phyloP scores from a whole-genome alignment of 441 rosid genomes.

The Adansonia grandidieri region DNA sequence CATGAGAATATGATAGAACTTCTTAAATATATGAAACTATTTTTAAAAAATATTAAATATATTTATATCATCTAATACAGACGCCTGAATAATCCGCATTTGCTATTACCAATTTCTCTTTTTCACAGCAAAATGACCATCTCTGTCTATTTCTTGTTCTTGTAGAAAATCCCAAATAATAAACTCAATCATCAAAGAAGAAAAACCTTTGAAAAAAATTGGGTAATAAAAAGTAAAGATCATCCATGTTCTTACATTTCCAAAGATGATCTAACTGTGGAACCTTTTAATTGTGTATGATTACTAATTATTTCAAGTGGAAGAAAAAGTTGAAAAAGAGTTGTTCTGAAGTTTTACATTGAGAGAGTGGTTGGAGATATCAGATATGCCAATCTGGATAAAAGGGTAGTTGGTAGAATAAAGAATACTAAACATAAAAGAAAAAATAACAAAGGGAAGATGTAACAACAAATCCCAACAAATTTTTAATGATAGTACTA shows the following conservation, averaged over 20 bases:
- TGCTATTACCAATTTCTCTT: conserved; percentile 25
- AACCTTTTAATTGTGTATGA: conserved; percentile 1
- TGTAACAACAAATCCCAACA: not conserved
- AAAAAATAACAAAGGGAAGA: too few relatives aligned
- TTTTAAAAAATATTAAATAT: too few relatives aligned
- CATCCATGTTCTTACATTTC: conserved; percentile 39
- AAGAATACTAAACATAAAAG: too few relatives aligned
- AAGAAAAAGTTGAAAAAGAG: conserved; percentile 24
- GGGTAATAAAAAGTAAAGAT: conserved; percentile 30
- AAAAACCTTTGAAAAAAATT: conserved; percentile 13
- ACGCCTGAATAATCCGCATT: too few relatives aligned
- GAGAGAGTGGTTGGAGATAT: not conserved
- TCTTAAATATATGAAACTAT: too few relatives aligned
- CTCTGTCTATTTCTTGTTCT: conserved; percentile 52
- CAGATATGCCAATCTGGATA: not conserved
- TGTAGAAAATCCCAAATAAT: conserved; percentile 38
- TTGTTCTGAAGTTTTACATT: not conserved
- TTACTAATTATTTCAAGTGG: conserved; percentile 36
- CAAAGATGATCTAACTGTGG: conserved; percentile 31
- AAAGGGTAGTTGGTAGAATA: not conserved
- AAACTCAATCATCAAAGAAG: conserved; percentile 41
- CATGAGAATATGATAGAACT: too few relatives aligned
- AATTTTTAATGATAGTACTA: not conserved
- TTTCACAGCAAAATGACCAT: conserved; percentile 31
- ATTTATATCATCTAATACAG: too few relatives aligned